Base-by-base conservation (phyloP, 306 rosid species). In the Chamaecrista fasciculata region DNA sequence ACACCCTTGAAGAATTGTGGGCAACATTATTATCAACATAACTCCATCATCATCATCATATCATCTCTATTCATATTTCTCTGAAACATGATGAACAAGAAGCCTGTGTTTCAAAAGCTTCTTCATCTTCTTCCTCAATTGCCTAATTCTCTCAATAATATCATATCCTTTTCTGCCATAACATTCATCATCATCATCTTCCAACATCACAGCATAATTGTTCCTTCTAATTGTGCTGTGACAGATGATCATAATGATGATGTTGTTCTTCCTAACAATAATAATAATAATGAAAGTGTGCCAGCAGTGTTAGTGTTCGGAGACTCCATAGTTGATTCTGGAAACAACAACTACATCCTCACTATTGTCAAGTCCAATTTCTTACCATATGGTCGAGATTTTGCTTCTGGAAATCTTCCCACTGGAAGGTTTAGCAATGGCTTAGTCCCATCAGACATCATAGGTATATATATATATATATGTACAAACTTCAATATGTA, bases 351-450 rank as follows among this genome's bases (percentile, higher is more conserved):
- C 70, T 23, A 80, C 2, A 23, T 92, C 57, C 58, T 4, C 43
- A 92, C 96, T 3, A 1, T 78, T 2, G 2, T 74, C 33, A 89
- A 79, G 63, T 82, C 92, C 34, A 28, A 92, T 57, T 92, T 92
- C 75, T 59, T 78, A 10, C 97, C 97, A 11, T 92, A 92, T 56
- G 97, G 97, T 23, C 72, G 78, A 63, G 92, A 92, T 72, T 87
- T 82, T 37, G 14, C 0, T 0, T 81, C 77, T 16, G 82, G 84
- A 62, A 51, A 25, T 24, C 20, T 4, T 23, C 85, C 93, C 18
- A 85, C 96, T 0, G 97, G 96, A 0, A 79, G 96, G 56, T 92
- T 91, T 64, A 78, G 90, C 82, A 87, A 89, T 66, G 97, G 91
- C 1, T 73, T 81, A 55, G 69, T 82, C 50, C 80, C 90, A 5